Evolutionary conservation across 495 filamentous ascomycete genomes (phyloP), one percentile per base, ranked within the genome.

Genomic region (Chaetomium fimeti): DNA sequence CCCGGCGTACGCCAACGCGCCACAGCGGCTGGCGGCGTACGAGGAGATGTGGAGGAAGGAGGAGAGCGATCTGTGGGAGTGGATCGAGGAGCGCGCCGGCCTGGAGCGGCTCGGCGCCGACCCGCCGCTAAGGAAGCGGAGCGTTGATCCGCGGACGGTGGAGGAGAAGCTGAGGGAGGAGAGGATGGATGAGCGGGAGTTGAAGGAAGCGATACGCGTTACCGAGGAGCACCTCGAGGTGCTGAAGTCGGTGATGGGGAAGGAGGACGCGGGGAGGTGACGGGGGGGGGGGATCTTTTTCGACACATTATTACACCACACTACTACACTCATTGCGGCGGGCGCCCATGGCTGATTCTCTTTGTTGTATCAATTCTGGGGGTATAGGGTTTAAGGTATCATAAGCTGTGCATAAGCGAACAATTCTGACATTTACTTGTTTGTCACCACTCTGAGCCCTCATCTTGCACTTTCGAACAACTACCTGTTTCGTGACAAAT

Each of bases 11-110:
- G 47, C 74, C 63, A 71, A 78, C 72, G 73, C 78, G 68, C 84
- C 92, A 8, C 86, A 93, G 64, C 84, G 91, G 7, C 72, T 90
- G 20, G 88, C 87, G 27, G 93, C 92, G 7, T 98, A 97, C 73
- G 93, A 98, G 65, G 89, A 96, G 76, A 88, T 97, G 68, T 98
- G 94, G 94, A 83, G 86, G 20, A 78, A 84, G 20, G 94, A 98
- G 70, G 94, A 98, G 72, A 91, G 85, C 68, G 91, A 93, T 60
- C 78, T 98, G 11, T 99, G 95, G 95, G 87, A 89, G 57, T 99
- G 94, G 94, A 79, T 99, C 13, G 94, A 99, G 69, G 90, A 97
- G 62, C 81, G 94, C 15, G 86, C 90, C 1, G 91, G 89, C 5
- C 79, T 93, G 73, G 87, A 91, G 58, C 82, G 85, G n/a, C 75